Conservation (phyloP, 176 grass and related monocot genomes). For the Rhynchospora tenuis region DNA sequence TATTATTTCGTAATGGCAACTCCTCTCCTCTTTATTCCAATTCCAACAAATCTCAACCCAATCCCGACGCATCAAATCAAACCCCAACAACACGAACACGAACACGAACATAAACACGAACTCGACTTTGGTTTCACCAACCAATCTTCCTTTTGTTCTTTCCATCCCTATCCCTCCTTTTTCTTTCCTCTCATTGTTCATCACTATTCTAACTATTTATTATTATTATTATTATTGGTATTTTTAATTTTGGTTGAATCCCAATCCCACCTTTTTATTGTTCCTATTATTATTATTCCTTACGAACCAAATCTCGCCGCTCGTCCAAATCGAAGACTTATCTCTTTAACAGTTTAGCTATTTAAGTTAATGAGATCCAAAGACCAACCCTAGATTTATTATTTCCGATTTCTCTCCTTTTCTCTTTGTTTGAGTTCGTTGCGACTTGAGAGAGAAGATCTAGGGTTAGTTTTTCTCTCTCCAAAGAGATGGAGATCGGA, state of each 20-base stretch:
- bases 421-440: background rate
- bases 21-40: slow-evolving; percentile 26
- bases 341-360: slow-evolving; percentile 7
- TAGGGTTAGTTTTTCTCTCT: slow-evolving; percentile 38
- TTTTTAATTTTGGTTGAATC: background rate
- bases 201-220: slow-evolving; percentile 16
- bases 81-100: slow-evolving; percentile 7
- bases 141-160: slow-evolving; percentile 31
- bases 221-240: slow-evolving; percentile 26
- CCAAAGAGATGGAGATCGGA: slow-evolving; percentile 48
- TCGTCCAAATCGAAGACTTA: slow-evolving; percentile 17
- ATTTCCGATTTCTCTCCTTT: background rate
- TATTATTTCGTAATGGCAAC: slow-evolving; percentile 44
- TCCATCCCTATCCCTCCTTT: slow-evolving; percentile 26
- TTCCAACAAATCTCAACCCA: slow-evolving; percentile 50
- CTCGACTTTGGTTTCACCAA: slow-evolving; percentile 23
- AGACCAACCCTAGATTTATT: slow-evolving; percentile 23
- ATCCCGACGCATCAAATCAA: slow-evolving; percentile 48
- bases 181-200: background rate
- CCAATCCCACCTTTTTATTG: slow-evolving; percentile 8
- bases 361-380: slow-evolving; percentile 21
- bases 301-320: background rate
- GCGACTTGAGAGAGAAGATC: slow-evolving; percentile 42
- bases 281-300: slow-evolving; percentile 3
- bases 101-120: slow-evolving; percentile 14